Evolutionary conservation across 78 protist species (phyloP), one percentile per base, ranked within the genome.

Genomic region (Thecamonas trahens): DNA sequence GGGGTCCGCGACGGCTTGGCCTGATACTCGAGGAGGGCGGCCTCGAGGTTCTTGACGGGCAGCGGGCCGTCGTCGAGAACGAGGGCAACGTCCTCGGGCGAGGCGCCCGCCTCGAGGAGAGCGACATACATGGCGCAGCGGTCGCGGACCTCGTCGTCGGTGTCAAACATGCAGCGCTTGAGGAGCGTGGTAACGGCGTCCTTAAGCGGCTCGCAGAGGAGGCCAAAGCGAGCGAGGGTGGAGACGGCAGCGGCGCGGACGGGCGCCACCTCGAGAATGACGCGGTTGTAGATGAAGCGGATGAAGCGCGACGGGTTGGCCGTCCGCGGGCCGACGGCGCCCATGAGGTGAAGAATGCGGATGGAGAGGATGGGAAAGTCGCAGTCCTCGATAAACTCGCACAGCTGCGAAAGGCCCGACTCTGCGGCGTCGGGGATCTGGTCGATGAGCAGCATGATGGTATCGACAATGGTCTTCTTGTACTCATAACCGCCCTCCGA

Each of bases 321-420:
- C 64, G 50, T 54, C 15, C 3, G 3, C 15, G 80, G 80, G 15
- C 66, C 70, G 2, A 20, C 39, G 29, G n/a, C 57, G 20, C 98
- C 98, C n/a, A 97, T 63, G 35, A 97, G 60, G 62, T 84, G 71
- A 20, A 97, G 86, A 40, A 95, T 86, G 38, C 76, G 79, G 13
- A 89, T 83, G 38, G 88, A 65, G 26, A 97, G 87, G 34, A 39
- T 50, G 31, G 91, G 50, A 80, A 76, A 94, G 63, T 97, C 99
- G 77, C 98, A 97, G 77, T 97, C 99, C 61, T 97, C 99, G 31
- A 97, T 94, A 70, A 93, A 93, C 83, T 95, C 99, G 69, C 97
- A 88, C 35, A 97, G 64, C 50, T 90, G 86, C 29, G 59, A 4
- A 34, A 96, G 84, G n/a, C 93, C 99, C 3, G 62, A 54, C 38